Conservation (phyloP, 805 yeast genomes). For the Ogataea trehaloabstinens region DNA sequence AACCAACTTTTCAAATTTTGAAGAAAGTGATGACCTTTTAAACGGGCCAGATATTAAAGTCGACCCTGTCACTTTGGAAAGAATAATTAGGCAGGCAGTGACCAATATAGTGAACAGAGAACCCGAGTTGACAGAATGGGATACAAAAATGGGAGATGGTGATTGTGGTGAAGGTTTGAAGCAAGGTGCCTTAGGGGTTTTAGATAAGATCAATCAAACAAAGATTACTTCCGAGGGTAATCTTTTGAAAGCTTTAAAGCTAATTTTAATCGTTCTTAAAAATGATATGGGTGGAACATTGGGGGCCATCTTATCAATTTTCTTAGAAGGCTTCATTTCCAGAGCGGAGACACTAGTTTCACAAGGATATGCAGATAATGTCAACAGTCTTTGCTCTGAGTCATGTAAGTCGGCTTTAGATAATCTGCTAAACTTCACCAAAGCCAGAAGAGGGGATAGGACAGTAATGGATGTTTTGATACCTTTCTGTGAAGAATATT, state of each 20-base stretch:
- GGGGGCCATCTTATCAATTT: slow-evolving; percentile 37
- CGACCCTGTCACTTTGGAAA: slow-evolving; percentile 10
- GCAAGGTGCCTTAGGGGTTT: slow-evolving; percentile 32
- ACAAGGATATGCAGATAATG: slow-evolving; percentile 4
- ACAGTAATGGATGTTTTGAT: slow-evolving; percentile 41
- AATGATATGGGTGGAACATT: slow-evolving; percentile 41
- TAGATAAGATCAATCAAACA: slow-evolving; percentile 21
- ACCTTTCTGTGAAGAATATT: slow-evolving; percentile 32
- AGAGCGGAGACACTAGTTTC: slow-evolving; percentile 29
- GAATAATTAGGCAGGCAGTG: slow-evolving; percentile 27
- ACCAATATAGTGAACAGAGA: slow-evolving; percentile 31
- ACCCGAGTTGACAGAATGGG: slow-evolving; percentile 40
- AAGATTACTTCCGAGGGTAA: slow-evolving; percentile 29
- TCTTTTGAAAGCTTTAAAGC: slow-evolving; percentile 24
- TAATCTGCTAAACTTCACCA: slow-evolving; percentile 32
- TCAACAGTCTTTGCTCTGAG: slow-evolving; percentile 18
- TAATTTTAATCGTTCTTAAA: slow-evolving; percentile 29
- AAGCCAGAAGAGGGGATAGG: slow-evolving; percentile 38
- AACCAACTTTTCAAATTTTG: slow-evolving; percentile 28
- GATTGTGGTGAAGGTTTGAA: slow-evolving; percentile 41
- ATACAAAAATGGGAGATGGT: slow-evolving; percentile 42
- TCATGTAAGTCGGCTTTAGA: slow-evolving; percentile 28
- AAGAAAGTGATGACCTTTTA: slow-evolving; percentile 16
- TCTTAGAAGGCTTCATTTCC: slow-evolving; percentile 21
- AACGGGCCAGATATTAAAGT: not conserved